Evolutionary conservation across 768 basidiomycete species (phyloP).

Genomic region (Clathrus columnatus): DNA sequence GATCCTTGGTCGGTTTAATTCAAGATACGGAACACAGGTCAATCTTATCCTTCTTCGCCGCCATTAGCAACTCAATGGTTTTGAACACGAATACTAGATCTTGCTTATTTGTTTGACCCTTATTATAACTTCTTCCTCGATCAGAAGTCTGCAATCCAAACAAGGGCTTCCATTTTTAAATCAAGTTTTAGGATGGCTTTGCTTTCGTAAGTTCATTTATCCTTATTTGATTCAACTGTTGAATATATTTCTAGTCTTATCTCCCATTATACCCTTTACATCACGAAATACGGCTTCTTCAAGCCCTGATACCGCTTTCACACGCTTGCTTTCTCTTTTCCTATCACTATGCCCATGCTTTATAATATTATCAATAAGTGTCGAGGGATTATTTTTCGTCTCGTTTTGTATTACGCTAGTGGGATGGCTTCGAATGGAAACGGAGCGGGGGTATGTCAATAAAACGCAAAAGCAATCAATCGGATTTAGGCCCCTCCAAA

Average conservation of each 20-base stretch:
- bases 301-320: slow-evolving; percentile 27
- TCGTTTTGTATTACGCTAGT: slow-evolving; percentile 54
- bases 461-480: not conserved
- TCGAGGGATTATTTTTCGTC: slow-evolving; percentile 75
- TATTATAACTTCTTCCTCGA: slow-evolving; percentile 49
- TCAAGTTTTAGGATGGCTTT: slow-evolving; percentile 55
- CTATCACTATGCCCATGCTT: slow-evolving; percentile 70
- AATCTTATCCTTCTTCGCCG: not conserved
- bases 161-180: slow-evolving; percentile 52
- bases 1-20: not conserved
- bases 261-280: slow-evolving; percentile 45
- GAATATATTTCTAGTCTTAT: slow-evolving; percentile 30
- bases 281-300: slow-evolving; percentile 16
- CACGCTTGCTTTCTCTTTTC: slow-evolving; percentile 50
- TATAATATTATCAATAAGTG: slow-evolving; percentile 70
- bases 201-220: slow-evolving; percentile 40
- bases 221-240: not conserved
- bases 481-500: slow-evolving; percentile 23
- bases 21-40: not conserved
- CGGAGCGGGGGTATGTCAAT: not conserved
- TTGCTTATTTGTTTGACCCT: slow-evolving; percentile 38
- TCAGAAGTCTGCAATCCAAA: slow-evolving; percentile 53
- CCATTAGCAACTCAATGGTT: not conserved
- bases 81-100: slow-evolving; percentile 24
- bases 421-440: slow-evolving; percentile 58